Base-by-base conservation (phyloP, 148 eudicot genomes). In the Fagopyrum tataricum region DNA sequence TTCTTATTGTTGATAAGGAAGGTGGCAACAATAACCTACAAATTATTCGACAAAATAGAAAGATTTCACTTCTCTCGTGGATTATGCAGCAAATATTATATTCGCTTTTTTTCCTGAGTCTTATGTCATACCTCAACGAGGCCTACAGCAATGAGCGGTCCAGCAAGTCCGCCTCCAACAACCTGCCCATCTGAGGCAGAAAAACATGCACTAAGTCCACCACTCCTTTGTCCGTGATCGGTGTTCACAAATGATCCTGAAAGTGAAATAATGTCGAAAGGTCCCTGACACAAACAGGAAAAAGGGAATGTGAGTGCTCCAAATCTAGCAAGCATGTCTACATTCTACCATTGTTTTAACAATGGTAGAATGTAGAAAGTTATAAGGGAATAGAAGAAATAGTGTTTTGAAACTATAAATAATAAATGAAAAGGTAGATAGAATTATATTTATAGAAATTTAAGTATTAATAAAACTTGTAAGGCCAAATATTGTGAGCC, bases 101-200 rank as follows among this genome's bases (percentile, higher is more conserved):
- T 37, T 62, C 31, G 43, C 68, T 62, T 62, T 14, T 14, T 14
- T 31, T 62, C 43, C 14, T 62, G 69, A 12, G 43, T 13, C 43
- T 64, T 64, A 13, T 37, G 55, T 43, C 21, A 23, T 82, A 88
- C 96, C 92, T 90, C 87, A 23, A 90, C 87, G 15, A 89, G 89
- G 4, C 90, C 89, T 59, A 90, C 90, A 77, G 96, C 96, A 73
- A 80, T 79, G 20, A 90, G 74, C 67, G 96, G 90, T 21, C 96
- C 96, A 76, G 88, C 87, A 37, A 90, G 79, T n/a, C 89, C 90
- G 59, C 96, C 96, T 64, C 96, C 96, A 47, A 90, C 77, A 44
- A 88, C 83, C 71, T 83, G 83, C 7, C 96, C 96, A 71, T 85
- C 78, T 52, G 78, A 44, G 47, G 80, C 79, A 72, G 81, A 74